These are phyloP conservation scores for Rhizoclosmatium sp. DNA, from an alignment of 192 early-diverging fungal species.

Conservation along the genomic window DNA sequence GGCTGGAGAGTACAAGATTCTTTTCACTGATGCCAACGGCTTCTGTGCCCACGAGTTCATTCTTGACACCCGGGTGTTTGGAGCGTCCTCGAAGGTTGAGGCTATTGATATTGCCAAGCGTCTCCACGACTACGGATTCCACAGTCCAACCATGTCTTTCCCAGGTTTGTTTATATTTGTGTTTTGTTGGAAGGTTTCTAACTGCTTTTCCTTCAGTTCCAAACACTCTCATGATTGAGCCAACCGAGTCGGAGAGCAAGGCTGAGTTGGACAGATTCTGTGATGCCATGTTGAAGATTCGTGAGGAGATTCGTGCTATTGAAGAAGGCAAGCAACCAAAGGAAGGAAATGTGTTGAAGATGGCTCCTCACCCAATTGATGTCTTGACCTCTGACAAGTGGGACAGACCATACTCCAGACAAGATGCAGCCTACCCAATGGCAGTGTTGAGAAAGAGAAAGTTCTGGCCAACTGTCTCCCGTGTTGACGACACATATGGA, in stretches of 20 bases:
- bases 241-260: slow-evolving; percentile 95
- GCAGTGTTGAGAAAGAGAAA: slow-evolving; percentile 83
- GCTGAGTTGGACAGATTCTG: slow-evolving; percentile 96
- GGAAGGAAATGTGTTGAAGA: slow-evolving; percentile 85
- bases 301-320: slow-evolving; percentile 88
- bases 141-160: slow-evolving; percentile 99
- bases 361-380: slow-evolving; percentile 88
- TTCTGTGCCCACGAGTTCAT: slow-evolving; percentile 99
- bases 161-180: slow-evolving; percentile 55
- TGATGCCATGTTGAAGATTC: slow-evolving; percentile 97
- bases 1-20: slow-evolving; percentile 87
- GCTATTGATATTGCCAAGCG: slow-evolving; percentile 99
- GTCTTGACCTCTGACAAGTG: slow-evolving; percentile 82
- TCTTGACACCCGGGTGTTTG: slow-evolving; percentile 93
- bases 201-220: slow-evolving; percentile 59
- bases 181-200: background rate
- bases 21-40: slow-evolving; percentile 92
- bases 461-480: slow-evolving; percentile 96
- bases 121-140: slow-evolving; percentile 98
- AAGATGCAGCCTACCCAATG: slow-evolving; percentile 92
- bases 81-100: slow-evolving; percentile 76
- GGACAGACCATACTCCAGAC: slow-evolving; percentile 86
- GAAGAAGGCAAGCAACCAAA: slow-evolving; percentile 86
- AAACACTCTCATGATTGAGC: slow-evolving; percentile 99
- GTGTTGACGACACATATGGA: slow-evolving; percentile 93